phyloP scores from a whole-genome alignment of 1,284 basidiomycete species.

The Pyrrhoderma lamaoense region DNA sequence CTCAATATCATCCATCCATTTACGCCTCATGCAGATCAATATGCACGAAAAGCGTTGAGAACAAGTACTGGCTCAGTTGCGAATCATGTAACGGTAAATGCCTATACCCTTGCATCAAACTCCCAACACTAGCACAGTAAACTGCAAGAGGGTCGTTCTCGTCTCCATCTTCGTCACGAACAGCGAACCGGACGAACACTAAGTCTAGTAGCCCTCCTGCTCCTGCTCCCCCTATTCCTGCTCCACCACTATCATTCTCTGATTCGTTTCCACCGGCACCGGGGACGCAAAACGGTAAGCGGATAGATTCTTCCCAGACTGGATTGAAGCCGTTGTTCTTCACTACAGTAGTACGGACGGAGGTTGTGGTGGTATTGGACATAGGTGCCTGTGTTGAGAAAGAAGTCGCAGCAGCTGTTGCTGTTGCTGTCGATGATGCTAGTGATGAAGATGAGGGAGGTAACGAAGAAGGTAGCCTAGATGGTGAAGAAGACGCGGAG shows the following conservation, averaged over 20 bases:
- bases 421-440: neutral
- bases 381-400: too few species aligned
- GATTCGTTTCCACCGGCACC: too few species aligned
- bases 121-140: conserved; percentile 63
- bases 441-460: neutral
- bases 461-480: neutral
- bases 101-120: conserved; percentile 70
- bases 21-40: conserved; percentile 38
- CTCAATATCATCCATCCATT: too few species aligned
- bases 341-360: conserved; percentile 51
- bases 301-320: conserved; percentile 70
- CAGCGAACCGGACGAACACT: conserved; percentile 74
- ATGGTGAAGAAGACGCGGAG: neutral
- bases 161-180: conserved; percentile 58
- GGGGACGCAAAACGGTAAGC: conserved; percentile 66
- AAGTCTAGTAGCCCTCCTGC: conserved; percentile 52
- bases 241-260: too few species aligned
- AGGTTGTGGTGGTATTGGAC: conserved; percentile 2
- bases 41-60: conserved; percentile 80
- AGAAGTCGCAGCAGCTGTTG: conserved; percentile 29
- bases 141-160: conserved; percentile 62
- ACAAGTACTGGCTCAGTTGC: conserved; percentile 77
- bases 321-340: conserved; percentile 90
- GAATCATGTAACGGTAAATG: conserved; percentile 82
- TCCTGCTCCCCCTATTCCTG: too few species aligned